Percentiles rank a stretch among this genome's conserved stretches.
Conservation (phyloP, 1,284 basidiomycete genomes). For the Trametes hirsuta region DNA sequence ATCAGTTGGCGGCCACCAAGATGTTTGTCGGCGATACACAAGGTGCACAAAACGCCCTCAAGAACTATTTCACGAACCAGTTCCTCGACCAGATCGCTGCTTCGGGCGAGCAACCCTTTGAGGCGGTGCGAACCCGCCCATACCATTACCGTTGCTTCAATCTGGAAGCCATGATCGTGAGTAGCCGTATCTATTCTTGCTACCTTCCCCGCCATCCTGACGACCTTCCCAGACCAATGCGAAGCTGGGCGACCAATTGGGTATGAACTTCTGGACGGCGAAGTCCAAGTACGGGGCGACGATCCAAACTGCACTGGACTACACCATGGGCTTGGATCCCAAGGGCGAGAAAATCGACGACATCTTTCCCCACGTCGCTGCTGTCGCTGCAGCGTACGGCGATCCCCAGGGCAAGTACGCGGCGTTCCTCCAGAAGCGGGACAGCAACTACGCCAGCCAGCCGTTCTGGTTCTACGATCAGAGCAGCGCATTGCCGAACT, state of each 20-base stretch:
- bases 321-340: constrained; percentile 49
- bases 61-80: constrained; percentile 48
- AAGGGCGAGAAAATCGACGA: constrained; percentile 48
- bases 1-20: constrained; percentile 43
- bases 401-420: constrained; percentile 57
- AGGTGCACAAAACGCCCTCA: constrained; percentile 44
- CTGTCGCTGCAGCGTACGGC: constrained; percentile 57
- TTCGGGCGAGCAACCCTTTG: constrained; percentile 63
- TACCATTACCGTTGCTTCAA: constrained; percentile 72
- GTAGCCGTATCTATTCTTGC: background rate
- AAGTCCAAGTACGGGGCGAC: constrained; percentile 56
- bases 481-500: constrained; percentile 33
- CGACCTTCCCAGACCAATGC: constrained; percentile 45
- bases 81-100: constrained; percentile 57
- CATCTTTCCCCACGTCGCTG: constrained; percentile 55
- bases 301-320: constrained; percentile 61
- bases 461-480: constrained; percentile 61
- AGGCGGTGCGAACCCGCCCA: constrained; percentile 61
- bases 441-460: constrained; percentile 41
- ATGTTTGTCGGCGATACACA: constrained; percentile 41
- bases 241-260: constrained; percentile 57
- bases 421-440: constrained; percentile 49
- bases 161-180: constrained; percentile 66
- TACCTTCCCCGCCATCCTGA: background rate
- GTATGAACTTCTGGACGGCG: constrained; percentile 52